Evolutionary conservation across 768 basidiomycete species (phyloP).

Genomic region (Hortiboletus flavorubellus): DNA sequence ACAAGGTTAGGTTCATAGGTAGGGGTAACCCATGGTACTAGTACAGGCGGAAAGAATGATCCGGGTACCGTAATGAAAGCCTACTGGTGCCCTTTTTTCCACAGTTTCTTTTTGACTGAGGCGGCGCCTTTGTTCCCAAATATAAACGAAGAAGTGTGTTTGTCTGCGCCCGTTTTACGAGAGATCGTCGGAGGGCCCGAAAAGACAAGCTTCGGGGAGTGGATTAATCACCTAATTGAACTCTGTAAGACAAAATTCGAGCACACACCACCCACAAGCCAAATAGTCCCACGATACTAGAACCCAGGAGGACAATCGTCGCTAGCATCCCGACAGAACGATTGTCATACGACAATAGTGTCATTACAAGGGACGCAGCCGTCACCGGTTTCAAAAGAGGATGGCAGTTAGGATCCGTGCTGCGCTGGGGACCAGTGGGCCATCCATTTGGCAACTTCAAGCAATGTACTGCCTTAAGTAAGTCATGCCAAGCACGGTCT

Average conservation of each 20-base stretch:
- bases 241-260: constrained; percentile 10
- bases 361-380: constrained; percentile 47
- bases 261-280: constrained; percentile 68
- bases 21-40: constrained; percentile 4
- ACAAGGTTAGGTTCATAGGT: constrained; percentile 31
- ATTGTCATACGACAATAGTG: constrained; percentile 67
- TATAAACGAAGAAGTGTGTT: constrained; percentile 73
- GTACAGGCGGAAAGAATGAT: constrained; percentile 12
- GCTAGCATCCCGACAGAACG: constrained; percentile 54
- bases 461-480: background rate
- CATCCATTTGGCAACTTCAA: constrained; percentile 43
- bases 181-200: constrained; percentile 54
- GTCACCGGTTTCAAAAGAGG: constrained; percentile 65
- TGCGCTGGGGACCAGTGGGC: constrained; percentile 31
- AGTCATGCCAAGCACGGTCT: background rate
- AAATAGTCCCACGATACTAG: constrained; percentile 54
- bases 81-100: constrained; percentile 38
- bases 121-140: constrained; percentile 74
- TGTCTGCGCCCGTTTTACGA: constrained; percentile 77
- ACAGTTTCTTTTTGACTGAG: constrained; percentile 56
- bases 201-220: constrained; percentile 52
- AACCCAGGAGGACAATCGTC: constrained; percentile 47
- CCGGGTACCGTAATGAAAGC: constrained; percentile 16
- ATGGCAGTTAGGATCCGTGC: constrained; percentile 37
- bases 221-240: constrained; percentile 14